Percentiles rank a stretch among this genome's conserved stretches.
Conservation (phyloP, 805 yeast species). For the Candida namnaoensis region DNA sequence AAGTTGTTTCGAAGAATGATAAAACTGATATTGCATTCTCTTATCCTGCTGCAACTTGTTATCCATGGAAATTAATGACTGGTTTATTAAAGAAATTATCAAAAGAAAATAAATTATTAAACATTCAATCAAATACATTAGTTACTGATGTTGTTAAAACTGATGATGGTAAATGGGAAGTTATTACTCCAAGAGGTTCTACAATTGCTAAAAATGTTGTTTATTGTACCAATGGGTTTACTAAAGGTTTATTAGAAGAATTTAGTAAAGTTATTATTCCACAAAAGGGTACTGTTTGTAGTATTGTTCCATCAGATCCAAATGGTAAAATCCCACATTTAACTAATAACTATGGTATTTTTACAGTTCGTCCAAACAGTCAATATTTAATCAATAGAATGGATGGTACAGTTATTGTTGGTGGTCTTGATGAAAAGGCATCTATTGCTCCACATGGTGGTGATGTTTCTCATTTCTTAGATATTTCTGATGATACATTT, state of each 20-base stretch:
- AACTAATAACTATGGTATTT: conserved; percentile 24
- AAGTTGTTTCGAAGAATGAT: conserved; percentile 54
- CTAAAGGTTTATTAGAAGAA: conserved; percentile 23
- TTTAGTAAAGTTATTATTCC: conserved; percentile 24
- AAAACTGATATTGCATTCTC: conserved; percentile 75
- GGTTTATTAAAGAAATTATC: conserved; percentile 22
- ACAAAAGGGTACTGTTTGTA: conserved; percentile 24
- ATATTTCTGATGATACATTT: conserved; percentile 25
- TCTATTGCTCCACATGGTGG: conserved; percentile 4
- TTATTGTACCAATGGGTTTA: conserved; percentile 21
- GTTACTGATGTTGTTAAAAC: conserved; percentile 20
- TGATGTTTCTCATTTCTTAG: conserved; percentile 16
- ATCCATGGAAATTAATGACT: conserved; percentile 33
- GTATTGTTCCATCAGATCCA: conserved; percentile 18
- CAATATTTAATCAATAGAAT: conserved; percentile 29
- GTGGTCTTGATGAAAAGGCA: conserved; percentile 16
- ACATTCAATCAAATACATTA: conserved; percentile 33
- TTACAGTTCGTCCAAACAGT: conserved; percentile 15
- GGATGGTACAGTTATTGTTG: conserved; percentile 29
- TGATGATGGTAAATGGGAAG: conserved; percentile 21
- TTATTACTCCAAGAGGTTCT: conserved; percentile 22
- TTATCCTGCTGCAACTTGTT: conserved; percentile 33
- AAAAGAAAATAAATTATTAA: conserved; percentile 19
- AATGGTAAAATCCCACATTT: conserved; percentile 21
- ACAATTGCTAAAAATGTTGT: conserved; percentile 24